Conservation (phyloP, 2,329 filamentous ascomycete species). For the Shiraia sp. region DNA sequence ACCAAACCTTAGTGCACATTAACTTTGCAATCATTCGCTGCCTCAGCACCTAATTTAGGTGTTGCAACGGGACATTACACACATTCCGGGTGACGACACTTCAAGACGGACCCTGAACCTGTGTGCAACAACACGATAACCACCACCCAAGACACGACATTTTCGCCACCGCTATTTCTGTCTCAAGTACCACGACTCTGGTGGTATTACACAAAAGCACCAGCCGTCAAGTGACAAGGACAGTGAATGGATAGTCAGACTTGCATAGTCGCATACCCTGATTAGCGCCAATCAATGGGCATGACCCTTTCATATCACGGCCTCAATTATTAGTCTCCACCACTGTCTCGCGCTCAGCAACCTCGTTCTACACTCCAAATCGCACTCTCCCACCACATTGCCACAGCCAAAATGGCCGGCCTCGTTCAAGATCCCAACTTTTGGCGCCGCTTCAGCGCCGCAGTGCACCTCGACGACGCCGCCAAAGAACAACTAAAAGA, state of each 20-base stretch:
- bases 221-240: not conserved
- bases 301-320: not conserved
- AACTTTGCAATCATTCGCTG: conserved; percentile 5
- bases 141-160: not conserved
- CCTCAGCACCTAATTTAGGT: conserved; percentile 19
- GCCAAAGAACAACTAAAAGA: conserved; percentile 23
- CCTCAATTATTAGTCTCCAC: not conserved
- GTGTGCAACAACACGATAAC: not conserved
- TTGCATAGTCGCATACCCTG: too few relatives aligned
- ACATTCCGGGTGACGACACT: conserved; percentile 15
- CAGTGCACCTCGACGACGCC: conserved; percentile 61
- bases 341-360: not conserved
- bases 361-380: conserved; percentile 1
- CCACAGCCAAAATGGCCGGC: not conserved
- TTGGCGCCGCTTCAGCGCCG: conserved; percentile 63
- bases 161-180: not conserved
- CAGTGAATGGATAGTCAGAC: too few relatives aligned
- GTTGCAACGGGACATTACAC: conserved; percentile 17
- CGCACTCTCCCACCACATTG: conserved; percentile 44
- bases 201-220: not conserved
- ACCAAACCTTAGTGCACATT: conserved; percentile 7
- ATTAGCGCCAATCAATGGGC: too few relatives aligned
- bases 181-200: too few relatives aligned
- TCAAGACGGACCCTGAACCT: conserved; percentile 1
- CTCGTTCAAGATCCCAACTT: conserved; percentile 60